Evolutionary conservation across 1,284 basidiomycete genomes (phyloP).

Genomic region (Ganoderma sp.): DNA sequence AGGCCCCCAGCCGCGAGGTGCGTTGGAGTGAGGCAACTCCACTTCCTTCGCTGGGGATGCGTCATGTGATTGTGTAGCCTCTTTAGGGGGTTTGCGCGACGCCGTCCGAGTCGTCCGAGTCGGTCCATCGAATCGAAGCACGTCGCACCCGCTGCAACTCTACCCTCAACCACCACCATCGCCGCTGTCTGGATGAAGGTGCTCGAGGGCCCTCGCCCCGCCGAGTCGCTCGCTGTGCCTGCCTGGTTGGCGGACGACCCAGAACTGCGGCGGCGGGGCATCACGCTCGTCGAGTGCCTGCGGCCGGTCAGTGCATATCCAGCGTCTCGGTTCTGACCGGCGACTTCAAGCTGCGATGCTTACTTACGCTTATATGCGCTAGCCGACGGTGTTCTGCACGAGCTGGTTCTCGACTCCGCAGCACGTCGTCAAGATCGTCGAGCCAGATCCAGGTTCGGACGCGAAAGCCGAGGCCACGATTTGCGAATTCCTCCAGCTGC

Average conservation of each 20-base stretch:
- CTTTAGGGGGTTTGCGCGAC: not conserved
- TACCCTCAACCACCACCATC: not conserved
- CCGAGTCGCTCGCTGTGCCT: not conserved
- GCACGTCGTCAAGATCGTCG: conserved; percentile 3
- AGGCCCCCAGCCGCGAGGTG: too few relatives aligned
- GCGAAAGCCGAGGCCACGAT: not conserved
- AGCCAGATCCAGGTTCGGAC: not conserved
- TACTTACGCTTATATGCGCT: too few relatives aligned
- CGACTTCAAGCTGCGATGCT: too few relatives aligned
- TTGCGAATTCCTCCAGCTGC: conserved; percentile 2
- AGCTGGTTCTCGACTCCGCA: conserved; percentile 1
- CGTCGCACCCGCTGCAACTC: not conserved
- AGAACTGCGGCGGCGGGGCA: not conserved
- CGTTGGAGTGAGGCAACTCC: not conserved
- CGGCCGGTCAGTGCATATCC: not conserved
- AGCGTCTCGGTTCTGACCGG: not conserved
- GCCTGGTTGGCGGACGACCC: not conserved
- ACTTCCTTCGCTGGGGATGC: not conserved
- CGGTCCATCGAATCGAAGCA: not conserved
- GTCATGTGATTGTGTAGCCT: not conserved
- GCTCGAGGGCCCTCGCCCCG: not conserved
- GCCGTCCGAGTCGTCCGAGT: not conserved
- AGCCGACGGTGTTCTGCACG: conserved; percentile 6
- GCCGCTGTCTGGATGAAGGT: not conserved
- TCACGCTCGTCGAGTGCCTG: conserved; percentile 1